Evolutionary conservation across 495 filamentous ascomycete genomes (phyloP), one percentile per base, ranked within the genome.

Genomic region (Tetracladium setigerum): DNA sequence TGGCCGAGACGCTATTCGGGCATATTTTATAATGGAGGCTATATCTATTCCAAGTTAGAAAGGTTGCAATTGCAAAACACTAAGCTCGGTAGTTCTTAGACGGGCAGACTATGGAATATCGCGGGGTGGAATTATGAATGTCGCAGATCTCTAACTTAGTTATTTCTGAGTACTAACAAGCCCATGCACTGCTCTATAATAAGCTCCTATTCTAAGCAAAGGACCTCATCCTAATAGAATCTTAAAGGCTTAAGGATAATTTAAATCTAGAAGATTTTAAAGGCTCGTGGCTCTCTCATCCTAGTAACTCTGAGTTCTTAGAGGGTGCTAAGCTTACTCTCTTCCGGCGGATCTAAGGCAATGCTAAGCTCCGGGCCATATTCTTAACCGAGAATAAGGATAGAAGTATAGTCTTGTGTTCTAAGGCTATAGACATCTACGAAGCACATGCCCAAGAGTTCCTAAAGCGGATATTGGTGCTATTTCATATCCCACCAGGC

Each of bases 11-110:
- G 7, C 43, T 30, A 27, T 52, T 52, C 42, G 32, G 38, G 12
- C 27, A 52, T 24, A 52, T 52, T 27, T 36, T 52, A 30, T 39
- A 52, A 30, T 52, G 31, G 44, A 24, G 49, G 34, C 41, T 51
- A 10, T 51, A 51, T 34, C 32, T 51, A 0, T 51, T 51, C 36
- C 38, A 51, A 18, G 44, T 46, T 18, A 16, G 33, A 27, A 46
- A 46, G 27, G 44, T 15, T 38, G 31, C 30, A 5, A 50, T 47
- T 41, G 14, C 37, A 3, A 52, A 52, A 32, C 38, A 52, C 38
- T 31, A 52, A 32, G 49, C 49, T 41, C 10, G 24, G 36, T 52
- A 30, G 49, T 37, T 15, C 49, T 30, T 52, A 31, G 44, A 52
- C 38, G 38, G 39, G 17, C 27, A 52, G 36, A 37, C 31, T 12